Evolutionary conservation across 352 stramenopile genomes (phyloP).

Genomic region (Globisporangium carolinianum): DNA sequence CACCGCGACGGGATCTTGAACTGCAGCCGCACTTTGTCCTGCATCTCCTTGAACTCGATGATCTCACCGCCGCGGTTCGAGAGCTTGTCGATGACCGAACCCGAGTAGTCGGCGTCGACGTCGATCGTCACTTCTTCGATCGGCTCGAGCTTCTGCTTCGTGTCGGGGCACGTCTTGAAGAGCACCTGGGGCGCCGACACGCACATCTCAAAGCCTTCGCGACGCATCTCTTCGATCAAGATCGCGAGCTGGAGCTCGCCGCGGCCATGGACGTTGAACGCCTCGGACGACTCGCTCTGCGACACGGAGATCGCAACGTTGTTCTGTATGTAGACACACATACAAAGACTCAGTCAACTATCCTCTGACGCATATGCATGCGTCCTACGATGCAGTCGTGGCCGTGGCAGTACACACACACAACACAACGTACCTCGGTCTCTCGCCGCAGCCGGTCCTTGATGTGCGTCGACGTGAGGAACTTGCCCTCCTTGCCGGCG

Average conservation of each 20-base stretch:
- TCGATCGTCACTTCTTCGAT: constrained; percentile 95
- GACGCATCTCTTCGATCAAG: constrained; percentile 97
- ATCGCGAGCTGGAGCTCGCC: constrained; percentile 98
- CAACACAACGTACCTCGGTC: constrained; percentile 55
- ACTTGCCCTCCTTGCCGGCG: constrained; percentile 94
- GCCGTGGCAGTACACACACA: not conserved
- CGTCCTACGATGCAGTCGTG: not conserved
- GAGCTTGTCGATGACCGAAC: constrained; percentile 96
- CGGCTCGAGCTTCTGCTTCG: constrained; percentile 81
- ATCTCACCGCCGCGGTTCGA: constrained; percentile 92
- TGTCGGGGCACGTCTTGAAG: constrained; percentile 83
- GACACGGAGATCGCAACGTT: constrained; percentile 96
- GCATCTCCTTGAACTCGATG: constrained; percentile 88
- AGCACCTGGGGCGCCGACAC: constrained; percentile 96
- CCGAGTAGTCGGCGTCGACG: constrained; percentile 94
- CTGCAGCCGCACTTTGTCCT: constrained; percentile 90
- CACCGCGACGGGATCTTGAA: constrained; percentile 96
- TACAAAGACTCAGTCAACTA: too few relatives aligned
- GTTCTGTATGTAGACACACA: constrained; percentile 60
- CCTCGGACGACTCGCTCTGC: constrained; percentile 81
- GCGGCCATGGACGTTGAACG: constrained; percentile 93
- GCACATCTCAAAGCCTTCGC: constrained; percentile 97
- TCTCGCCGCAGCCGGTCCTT: constrained; percentile 92
- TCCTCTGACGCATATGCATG: not conserved
- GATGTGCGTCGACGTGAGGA: constrained; percentile 94